Evolutionary conservation across 768 basidiomycete genomes (phyloP).

Genomic region (Kockovaella imperatae): DNA sequence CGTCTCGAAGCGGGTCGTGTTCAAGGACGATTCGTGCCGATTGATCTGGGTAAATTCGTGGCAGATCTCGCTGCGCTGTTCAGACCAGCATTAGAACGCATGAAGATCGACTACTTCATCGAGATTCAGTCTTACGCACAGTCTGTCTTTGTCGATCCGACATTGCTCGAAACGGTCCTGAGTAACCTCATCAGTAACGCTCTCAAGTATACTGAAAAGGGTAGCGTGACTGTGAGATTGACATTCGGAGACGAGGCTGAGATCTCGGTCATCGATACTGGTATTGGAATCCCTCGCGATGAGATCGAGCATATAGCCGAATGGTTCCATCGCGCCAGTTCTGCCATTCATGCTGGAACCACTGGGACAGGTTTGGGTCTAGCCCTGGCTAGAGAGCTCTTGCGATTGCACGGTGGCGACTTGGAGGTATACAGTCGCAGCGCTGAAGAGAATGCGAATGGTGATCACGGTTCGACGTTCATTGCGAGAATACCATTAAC

Average conservation of each 20-base stretch:
- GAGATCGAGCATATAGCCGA: conserved; percentile 39
- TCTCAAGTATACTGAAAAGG: conserved; percentile 43
- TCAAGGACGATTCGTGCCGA: conserved; percentile 33
- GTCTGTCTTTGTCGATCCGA: conserved; percentile 29
- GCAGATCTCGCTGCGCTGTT: conserved; percentile 44
- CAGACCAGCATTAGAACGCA: conserved; percentile 44
- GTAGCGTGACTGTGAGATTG: conserved; percentile 42
- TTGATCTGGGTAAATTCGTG: conserved; percentile 40
- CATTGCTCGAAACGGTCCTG: conserved; percentile 30
- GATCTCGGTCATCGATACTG: conserved; percentile 46
- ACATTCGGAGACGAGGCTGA: conserved; percentile 32
- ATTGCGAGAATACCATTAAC: conserved; percentile 31
- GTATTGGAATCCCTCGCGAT: conserved; percentile 45
- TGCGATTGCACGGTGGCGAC: conserved; percentile 46
- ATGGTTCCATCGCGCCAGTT: conserved; percentile 46
- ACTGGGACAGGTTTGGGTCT: conserved; percentile 47
- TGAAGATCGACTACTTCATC: conserved; percentile 17
- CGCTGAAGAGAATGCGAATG: conserved; percentile 26
- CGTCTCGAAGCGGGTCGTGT: conserved; percentile 44
- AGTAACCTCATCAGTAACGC: conserved; percentile 32
- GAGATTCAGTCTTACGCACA: conserved; percentile 14
- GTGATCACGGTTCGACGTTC: conserved; percentile 32
- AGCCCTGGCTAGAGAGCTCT: conserved; percentile 41
- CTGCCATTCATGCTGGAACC: conserved; percentile 36
- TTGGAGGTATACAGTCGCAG: conserved; percentile 35